Base-by-base conservation (phyloP, 139 green algal genomes). In the Nannochloris sp. region DNA sequence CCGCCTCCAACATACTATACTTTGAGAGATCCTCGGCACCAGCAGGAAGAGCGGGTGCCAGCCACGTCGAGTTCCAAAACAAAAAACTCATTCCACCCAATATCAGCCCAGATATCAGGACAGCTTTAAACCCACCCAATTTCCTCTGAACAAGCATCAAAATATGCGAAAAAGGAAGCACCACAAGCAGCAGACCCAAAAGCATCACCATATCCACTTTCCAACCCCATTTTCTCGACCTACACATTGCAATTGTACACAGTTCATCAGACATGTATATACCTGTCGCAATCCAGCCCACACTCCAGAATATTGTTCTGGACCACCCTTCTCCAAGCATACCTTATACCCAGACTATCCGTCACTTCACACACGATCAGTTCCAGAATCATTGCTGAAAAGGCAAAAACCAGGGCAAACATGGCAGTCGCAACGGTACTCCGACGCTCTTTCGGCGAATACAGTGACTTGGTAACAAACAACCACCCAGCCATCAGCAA, bases 341-440 rank as follows among this genome's bases (percentile, higher is more conserved):
- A 77, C 70, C 65, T 65, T 4, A 64, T 51, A 26, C 70, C 58
- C 55, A 96, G 77, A 6, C 90, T 49, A 51, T 73, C 79, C 12
- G 92, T 68, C 3, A 97, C 87, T 60, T 97, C 91, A 63, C 87
- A 93, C 2, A 96, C 66, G 2, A 97, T 77, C 26, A 97, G 72
- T 59, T 90, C 66, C 51, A 96, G 67, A 36, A 96, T 74, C 67
- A 95, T 91, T 64, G 79, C 85, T n/a, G 84, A 96, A 1, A 96
- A 64, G 1, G 87, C 84, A 68, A 97, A 97, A 1, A 93, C 83
- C 5, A 76, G 49, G 10, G 85, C 87, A 70, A 95, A 97, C 0
- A 97, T 66, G 10, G 76, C 70, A 66, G 88, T 78, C 58, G 81
- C 64, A 0, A 50, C 50, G 28, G 31, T 28, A 55, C 82, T 76